Evolutionary conservation across 371 early-diverging fungal species (phyloP).

Genomic region (Cokeromyces recurvatus): DNA sequence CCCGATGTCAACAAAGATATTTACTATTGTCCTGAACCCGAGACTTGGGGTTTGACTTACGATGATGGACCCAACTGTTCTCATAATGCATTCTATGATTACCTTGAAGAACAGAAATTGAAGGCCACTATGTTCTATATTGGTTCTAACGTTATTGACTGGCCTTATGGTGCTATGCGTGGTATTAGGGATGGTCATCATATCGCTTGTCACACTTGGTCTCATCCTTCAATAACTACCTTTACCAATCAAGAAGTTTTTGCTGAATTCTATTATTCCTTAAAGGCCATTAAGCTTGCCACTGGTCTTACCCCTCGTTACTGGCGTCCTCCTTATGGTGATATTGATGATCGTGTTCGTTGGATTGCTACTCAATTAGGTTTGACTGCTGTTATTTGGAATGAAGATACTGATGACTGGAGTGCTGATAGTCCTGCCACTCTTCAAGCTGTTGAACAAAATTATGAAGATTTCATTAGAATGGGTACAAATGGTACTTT

Average conservation of each 20-base stretch:
- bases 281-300: conserved; percentile 49
- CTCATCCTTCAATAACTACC: conserved; percentile 51
- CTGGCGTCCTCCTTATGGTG: conserved; percentile 53
- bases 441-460: conserved; percentile 22
- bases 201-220: conserved; percentile 53
- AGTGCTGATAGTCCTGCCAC: conserved; percentile 29
- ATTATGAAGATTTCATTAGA: conserved; percentile 27
- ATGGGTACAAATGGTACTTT: conserved; percentile 48
- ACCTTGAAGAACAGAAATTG: conserved; percentile 24
- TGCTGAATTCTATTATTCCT: conserved; percentile 52
- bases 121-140: conserved; percentile 22
- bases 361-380: conserved; percentile 45
- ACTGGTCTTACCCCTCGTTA: conserved; percentile 50
- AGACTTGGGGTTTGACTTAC: conserved; percentile 42
- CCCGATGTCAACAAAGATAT: conserved; percentile 35
- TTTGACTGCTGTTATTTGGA: conserved; percentile 47
- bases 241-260: conserved; percentile 51
- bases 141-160: conserved; percentile 45
- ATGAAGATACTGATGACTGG: conserved; percentile 46
- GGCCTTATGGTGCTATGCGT: conserved; percentile 49
- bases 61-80: conserved; percentile 53
- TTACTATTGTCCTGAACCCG: conserved; percentile 34
- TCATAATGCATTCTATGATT: conserved; percentile 49
- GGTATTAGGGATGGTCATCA: conserved; percentile 49
- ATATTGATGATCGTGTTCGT: conserved; percentile 52